Percentiles rank a stretch among this genome's conserved stretches.
Evolutionary conservation across 2,329 filamentous ascomycete genomes (phyloP).

Genomic region (Venturia aucupariae): DNA sequence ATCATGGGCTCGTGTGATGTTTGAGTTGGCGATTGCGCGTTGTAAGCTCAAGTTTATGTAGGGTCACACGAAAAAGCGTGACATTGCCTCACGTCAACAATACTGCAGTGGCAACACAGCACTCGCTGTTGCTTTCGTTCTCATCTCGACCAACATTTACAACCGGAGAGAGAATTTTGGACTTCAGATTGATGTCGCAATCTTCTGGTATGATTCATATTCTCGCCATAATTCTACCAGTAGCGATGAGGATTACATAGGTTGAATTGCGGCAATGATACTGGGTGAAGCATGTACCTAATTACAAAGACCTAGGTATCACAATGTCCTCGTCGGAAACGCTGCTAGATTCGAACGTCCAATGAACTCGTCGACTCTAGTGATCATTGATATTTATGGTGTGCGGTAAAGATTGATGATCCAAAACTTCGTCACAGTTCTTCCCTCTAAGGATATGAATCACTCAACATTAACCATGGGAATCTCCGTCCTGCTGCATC

Average conservation of each 20-base stretch:
- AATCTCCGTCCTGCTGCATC: neutral
- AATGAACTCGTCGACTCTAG: neutral
- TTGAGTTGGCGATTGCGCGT: neutral
- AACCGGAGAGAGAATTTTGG: too few species aligned
- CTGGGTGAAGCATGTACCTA: too few species aligned
- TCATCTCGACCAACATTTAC: too few species aligned
- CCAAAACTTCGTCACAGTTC: neutral
- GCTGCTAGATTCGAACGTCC: neutral
- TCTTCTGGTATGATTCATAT: too few species aligned
- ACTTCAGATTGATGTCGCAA: too few species aligned
- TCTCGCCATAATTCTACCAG: too few species aligned
- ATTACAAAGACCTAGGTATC: too few species aligned
- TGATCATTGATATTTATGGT: too few species aligned
- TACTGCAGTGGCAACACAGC: neutral
- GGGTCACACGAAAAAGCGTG: neutral
- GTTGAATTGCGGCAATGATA: too few species aligned
- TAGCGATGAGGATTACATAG: too few species aligned
- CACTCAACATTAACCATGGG: neutral
- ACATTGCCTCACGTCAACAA: neutral
- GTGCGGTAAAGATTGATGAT: neutral
- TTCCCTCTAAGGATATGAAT: neutral
- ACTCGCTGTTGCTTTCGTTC: neutral
- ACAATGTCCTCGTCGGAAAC: too few species aligned
- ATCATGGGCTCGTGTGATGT: neutral
- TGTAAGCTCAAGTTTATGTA: neutral